Conservation (phyloP, 2,329 filamentous ascomycete genomes). For the Hypoxylon sp. region DNA sequence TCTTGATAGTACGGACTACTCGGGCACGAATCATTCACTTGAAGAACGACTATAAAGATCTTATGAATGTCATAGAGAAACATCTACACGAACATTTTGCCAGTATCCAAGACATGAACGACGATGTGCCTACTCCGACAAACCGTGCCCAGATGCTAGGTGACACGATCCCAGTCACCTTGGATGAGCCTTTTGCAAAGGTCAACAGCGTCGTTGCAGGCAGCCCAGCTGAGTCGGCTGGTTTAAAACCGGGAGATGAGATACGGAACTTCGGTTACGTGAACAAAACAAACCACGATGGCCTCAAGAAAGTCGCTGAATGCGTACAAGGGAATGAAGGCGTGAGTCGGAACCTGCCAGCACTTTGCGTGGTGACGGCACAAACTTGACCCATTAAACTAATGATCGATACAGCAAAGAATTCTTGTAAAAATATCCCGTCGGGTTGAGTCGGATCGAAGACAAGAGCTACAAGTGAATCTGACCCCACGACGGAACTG, state of each 20-base stretch:
- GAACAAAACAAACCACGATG: constrained; percentile 87
- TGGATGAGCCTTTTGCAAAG: constrained; percentile 80
- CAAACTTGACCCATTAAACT: constrained; percentile 9
- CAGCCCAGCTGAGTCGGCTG: constrained; percentile 87
- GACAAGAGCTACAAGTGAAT: constrained; percentile 76
- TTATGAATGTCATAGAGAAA: constrained; percentile 88
- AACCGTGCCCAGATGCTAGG: constrained; percentile 50
- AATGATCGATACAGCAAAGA: constrained; percentile 66
- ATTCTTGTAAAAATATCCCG: constrained; percentile 78
- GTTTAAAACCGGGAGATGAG: constrained; percentile 83
- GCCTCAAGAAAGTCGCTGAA: constrained; percentile 87
- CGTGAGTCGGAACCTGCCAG: constrained; percentile 68
- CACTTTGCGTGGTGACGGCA: background rate
- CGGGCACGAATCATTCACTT: constrained; percentile 89
- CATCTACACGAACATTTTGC: constrained; percentile 93
- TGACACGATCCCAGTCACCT: constrained; percentile 56
- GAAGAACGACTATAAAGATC: constrained; percentile 91
- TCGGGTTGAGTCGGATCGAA: constrained; percentile 59
- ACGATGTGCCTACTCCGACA: constrained; percentile 51
- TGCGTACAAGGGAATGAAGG: constrained; percentile 91
- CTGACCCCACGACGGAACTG: constrained; percentile 85
- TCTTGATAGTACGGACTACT: constrained; percentile 84
- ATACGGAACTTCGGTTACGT: constrained; percentile 89
- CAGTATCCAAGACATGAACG: constrained; percentile 70
- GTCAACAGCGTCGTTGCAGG: constrained; percentile 85